These are phyloP conservation scores for Geranomyces variabilis DNA, from an alignment of 192 early-diverging fungal genomes.

Conservation along the genomic window DNA sequence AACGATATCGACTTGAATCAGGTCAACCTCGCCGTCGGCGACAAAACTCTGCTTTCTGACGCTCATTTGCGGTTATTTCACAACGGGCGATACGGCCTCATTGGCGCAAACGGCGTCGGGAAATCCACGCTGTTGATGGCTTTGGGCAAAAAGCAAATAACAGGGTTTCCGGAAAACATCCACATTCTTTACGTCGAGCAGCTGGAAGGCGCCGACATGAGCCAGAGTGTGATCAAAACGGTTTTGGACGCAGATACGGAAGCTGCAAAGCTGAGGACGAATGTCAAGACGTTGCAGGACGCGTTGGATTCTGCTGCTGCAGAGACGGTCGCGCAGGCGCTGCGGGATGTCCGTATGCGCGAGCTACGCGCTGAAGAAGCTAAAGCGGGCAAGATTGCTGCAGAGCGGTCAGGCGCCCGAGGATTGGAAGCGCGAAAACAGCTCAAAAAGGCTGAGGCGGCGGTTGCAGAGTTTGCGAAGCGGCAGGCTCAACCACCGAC, in stretches of 20 bases:
- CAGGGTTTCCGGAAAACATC: slow-evolving; percentile 84
- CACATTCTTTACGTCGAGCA: slow-evolving; percentile 70
- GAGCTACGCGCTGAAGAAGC: slow-evolving; percentile 19
- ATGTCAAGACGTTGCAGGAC: slow-evolving; percentile 18
- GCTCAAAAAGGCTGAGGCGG: slow-evolving; percentile 7
- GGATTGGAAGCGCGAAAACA: slow-evolving; percentile 50
- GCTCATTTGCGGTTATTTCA: slow-evolving; percentile 75
- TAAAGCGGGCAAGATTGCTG: slow-evolving; percentile 29
- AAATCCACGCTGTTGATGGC: slow-evolving; percentile 69
- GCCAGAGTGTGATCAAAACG: slow-evolving; percentile 43
- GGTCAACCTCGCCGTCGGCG: slow-evolving; percentile 78
- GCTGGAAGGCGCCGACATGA: slow-evolving; percentile 36
- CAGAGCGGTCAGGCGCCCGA: slow-evolving; percentile 38
- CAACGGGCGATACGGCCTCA: slow-evolving; percentile 76
- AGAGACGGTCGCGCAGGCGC: slow-evolving; percentile 17
- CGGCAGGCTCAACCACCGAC: slow-evolving; percentile 67
- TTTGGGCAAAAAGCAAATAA: slow-evolving; percentile 64
- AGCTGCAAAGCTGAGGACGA: slow-evolving; percentile 8
- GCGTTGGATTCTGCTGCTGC: slow-evolving; percentile 33
- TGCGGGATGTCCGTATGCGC: slow-evolving; percentile 22
- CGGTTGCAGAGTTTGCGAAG: slow-evolving; percentile 35
- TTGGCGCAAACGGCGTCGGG: slow-evolving; percentile 79
- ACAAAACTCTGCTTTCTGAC: slow-evolving; percentile 68
- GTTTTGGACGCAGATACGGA: slow-evolving; percentile 42
- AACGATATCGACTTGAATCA: slow-evolving; percentile 70